Evolutionary conservation across 768 basidiomycete genomes (phyloP), one percentile per base, ranked within the genome.

Genomic region (Paxillus ammoniavirescens): DNA sequence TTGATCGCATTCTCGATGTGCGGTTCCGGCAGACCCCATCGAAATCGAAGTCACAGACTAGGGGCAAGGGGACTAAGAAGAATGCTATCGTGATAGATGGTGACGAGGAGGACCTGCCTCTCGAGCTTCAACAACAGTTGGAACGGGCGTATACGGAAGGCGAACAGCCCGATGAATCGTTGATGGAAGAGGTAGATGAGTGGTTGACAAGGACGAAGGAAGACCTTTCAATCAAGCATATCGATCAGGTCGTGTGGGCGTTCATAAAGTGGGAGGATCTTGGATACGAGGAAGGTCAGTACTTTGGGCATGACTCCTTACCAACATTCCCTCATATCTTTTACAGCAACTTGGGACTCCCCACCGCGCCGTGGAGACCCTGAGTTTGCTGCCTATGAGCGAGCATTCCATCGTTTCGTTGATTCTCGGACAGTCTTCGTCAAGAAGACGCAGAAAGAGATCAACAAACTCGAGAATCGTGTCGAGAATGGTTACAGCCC

Each of bases 261-360:
- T 94, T 94, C 66, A 77, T 93, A 60, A 99, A 98, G 68, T 98
- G 96, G 96, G 77, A 84, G 42, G 93, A 93, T 57, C 76, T 98
- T 26, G 85, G 89, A n/a, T 97, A 98, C 56, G 89, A 96, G 18
- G 89, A 93, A 76, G 86, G 95, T 91, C 53, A 49, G 81, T 65
- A 53, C 30, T 45, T 40, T 42, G 23, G 36, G 15, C 38, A 37
- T 30, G 6, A 37, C 8, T 15, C 9, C 2, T 41, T n/a, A 47
- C 45, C 52, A 56, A 33, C 47, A 54, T 42, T 41, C 37, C 5
- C 47, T 50, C 42, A 60, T 21, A 21, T 44, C 15, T 17, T 33
- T 28, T 43, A 40, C 61, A 96, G 93, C 91, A n/a, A 86, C 89
- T 10, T 96, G 93, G 91, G 94, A 97, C 71, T 83, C 93, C 15